Evolutionary conservation across 106 monocot species (phyloP).

Genomic region (Platanthera guangdongensis): DNA sequence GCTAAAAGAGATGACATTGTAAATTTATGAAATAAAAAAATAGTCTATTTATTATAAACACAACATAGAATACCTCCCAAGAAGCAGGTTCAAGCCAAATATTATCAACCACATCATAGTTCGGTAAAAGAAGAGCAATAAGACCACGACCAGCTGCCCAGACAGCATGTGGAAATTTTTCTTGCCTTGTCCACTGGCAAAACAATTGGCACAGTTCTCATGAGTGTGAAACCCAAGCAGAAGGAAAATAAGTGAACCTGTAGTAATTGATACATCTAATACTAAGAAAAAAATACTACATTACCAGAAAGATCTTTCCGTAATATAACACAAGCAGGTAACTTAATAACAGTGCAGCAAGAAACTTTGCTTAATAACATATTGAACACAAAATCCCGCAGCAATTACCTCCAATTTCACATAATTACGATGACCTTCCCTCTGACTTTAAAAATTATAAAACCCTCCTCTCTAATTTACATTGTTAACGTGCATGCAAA

Average conservation of each 20-base stretch:
- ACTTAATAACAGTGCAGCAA: background rate
- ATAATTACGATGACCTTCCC: background rate
- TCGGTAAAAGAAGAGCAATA: conserved; percentile 81
- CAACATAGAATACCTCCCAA: conserved; percentile 59
- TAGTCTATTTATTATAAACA: background rate
- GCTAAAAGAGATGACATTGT: background rate
- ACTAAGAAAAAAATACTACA: background rate
- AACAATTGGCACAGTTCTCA: background rate
- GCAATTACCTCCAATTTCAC: background rate
- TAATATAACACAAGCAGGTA: background rate
- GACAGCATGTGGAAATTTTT: conserved; percentile 83
- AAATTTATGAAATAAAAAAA: background rate
- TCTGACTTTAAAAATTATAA: no score
- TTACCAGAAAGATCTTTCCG: background rate
- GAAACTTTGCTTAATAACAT: background rate
- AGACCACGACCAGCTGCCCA: conserved; percentile 86
- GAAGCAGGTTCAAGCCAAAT: conserved; percentile 77
- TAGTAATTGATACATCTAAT: background rate
- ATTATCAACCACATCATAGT: conserved; percentile 79
- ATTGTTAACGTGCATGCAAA: no score
- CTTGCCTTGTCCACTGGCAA: conserved; percentile 69
- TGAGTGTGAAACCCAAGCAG: background rate
- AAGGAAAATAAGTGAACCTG: background rate
- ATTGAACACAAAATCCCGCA: background rate
- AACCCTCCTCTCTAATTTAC: no score